These are phyloP conservation scores for Lactarius tabidus DNA, from an alignment of 768 basidiomycete species.

Conservation along the genomic window DNA sequence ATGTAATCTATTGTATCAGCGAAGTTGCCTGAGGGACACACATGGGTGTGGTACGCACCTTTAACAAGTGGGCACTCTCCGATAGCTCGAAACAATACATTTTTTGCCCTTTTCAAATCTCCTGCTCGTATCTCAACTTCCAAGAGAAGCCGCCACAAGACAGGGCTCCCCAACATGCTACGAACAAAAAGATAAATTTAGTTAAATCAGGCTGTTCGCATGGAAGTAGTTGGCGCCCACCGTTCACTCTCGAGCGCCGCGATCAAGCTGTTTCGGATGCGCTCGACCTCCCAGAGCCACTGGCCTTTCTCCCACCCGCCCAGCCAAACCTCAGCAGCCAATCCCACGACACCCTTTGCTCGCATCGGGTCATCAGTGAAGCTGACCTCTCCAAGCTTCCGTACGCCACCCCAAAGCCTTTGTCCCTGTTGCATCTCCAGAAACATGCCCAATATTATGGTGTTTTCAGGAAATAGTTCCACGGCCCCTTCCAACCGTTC, in stretches of 20 bases:
- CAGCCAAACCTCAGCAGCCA: conserved; percentile 71
- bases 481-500: conserved; percentile 54
- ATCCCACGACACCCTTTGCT: conserved; percentile 54
- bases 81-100: conserved; percentile 67
- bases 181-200: not conserved
- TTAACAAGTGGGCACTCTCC: conserved; percentile 72
- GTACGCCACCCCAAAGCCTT: conserved; percentile 72
- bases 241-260: conserved; percentile 63
- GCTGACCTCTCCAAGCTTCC: conserved; percentile 49
- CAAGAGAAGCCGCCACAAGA: conserved; percentile 69
- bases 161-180: conserved; percentile 63
- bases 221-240: conserved; percentile 37
- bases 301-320: conserved; percentile 72
- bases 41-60: conserved; percentile 40
- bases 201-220: conserved; percentile 6
- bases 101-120: conserved; percentile 60
- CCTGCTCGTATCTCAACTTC: conserved; percentile 71
- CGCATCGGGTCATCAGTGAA: conserved; percentile 34
- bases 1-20: conserved; percentile 20
- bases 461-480: conserved; percentile 62
- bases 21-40: not conserved
- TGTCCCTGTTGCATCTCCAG: conserved; percentile 74
- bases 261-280: conserved; percentile 59
- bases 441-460: conserved; percentile 66
- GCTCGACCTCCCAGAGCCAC: conserved; percentile 68